A percentile compares a stretch with the other conserved stretches of the same genome.
Evolutionary conservation across 2,329 filamentous ascomycete species (phyloP).

Genomic region (Trichoderma atrobrunneum): DNA sequence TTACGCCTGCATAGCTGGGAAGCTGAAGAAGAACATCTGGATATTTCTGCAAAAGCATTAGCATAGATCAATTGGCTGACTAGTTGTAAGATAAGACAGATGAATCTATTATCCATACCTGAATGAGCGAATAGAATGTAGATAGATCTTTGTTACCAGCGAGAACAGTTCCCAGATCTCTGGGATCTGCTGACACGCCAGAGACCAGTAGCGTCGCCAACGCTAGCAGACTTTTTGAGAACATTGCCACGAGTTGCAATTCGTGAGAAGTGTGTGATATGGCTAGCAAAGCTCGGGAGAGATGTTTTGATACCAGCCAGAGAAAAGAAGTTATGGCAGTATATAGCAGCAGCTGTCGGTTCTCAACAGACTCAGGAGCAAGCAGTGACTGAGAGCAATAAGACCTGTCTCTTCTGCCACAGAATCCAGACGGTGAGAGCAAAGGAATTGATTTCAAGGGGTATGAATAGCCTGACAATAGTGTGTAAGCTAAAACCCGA

Average conservation of each 20-base stretch:
- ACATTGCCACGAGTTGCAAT: constrained; percentile 19
- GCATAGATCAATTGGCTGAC: background rate
- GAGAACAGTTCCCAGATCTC: constrained; percentile 41
- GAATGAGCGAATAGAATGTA: constrained; percentile 44
- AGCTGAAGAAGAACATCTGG: constrained; percentile 45
- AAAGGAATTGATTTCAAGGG: background rate
- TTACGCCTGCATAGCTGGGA: constrained; percentile 43
- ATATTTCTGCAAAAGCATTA: constrained; percentile 38
- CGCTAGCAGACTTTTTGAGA: constrained; percentile 23
- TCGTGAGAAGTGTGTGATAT: background rate
- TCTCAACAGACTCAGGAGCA: background rate
- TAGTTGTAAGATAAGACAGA: background rate
- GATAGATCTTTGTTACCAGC: constrained; percentile 40
- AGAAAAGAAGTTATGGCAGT: background rate
- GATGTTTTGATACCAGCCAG: background rate
- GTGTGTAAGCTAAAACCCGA: background rate
- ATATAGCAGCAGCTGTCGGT: background rate
- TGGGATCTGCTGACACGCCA: constrained; percentile 23
- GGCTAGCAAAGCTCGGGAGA: background rate
- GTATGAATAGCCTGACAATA: background rate
- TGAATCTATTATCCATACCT: constrained; percentile 31
- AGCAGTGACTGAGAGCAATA: background rate
- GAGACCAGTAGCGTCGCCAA: constrained; percentile 26
- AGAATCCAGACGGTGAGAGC: background rate
- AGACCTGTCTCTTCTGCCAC: background rate